Conservation (phyloP, 2,329 filamentous ascomycete species). For the Cercospora sp. region DNA sequence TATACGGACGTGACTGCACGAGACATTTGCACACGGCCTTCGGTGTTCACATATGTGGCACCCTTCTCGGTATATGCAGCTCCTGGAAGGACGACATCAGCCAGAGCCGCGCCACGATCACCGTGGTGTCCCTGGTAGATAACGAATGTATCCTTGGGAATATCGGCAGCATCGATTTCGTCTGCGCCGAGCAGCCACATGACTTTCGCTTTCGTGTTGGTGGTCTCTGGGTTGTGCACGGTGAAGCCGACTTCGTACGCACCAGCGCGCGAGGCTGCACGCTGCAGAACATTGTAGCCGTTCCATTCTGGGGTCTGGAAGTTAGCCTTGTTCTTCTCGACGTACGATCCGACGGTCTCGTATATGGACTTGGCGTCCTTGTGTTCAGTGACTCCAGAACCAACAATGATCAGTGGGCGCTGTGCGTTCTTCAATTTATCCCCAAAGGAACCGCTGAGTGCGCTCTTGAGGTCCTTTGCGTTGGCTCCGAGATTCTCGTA, state of each 20-base stretch:
- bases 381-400: slow-evolving; percentile 89
- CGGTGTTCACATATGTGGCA: slow-evolving; percentile 95
- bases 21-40: slow-evolving; percentile 92
- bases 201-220: slow-evolving; percentile 86
- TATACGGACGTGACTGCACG: slow-evolving; percentile 85
- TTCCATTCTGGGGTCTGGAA: slow-evolving; percentile 93
- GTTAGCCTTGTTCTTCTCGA: slow-evolving; percentile 87
- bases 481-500: slow-evolving; percentile 86
- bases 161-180: slow-evolving; percentile 79
- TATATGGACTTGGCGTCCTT: slow-evolving; percentile 88
- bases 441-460: slow-evolving; percentile 82
- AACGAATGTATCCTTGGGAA: slow-evolving; percentile 94
- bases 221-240: slow-evolving; percentile 76
- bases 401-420: slow-evolving; percentile 94
- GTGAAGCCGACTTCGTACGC: slow-evolving; percentile 97
- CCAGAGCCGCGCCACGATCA: slow-evolving; percentile 87
- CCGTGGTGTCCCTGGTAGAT: slow-evolving; percentile 98
- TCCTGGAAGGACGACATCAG: slow-evolving; percentile 89
- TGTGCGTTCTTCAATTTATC: slow-evolving; percentile 87
- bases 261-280: slow-evolving; percentile 85
- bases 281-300: slow-evolving; percentile 94
- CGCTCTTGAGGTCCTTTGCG: slow-evolving; percentile 77
- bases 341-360: slow-evolving; percentile 84
- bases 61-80: slow-evolving; percentile 97
- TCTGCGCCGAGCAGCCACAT: slow-evolving; percentile 96